Evolutionary conservation across 768 basidiomycete species (phyloP).

Genomic region (Rickenella mellea): DNA sequence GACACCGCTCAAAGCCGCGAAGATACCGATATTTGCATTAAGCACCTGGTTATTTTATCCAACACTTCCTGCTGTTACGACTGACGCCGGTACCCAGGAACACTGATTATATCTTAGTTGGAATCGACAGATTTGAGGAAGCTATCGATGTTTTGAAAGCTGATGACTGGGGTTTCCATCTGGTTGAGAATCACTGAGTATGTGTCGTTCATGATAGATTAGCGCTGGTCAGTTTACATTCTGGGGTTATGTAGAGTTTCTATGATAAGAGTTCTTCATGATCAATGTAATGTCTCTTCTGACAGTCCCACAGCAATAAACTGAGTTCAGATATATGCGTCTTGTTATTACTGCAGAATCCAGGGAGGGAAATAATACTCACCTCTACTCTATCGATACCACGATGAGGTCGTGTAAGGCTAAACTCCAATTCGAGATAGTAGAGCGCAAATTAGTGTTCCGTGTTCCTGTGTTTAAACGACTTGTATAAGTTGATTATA

Average conservation of each 20-base stretch:
- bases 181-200: too few species aligned
- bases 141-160: slow-evolving; percentile 32
- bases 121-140: slow-evolving; percentile 28
- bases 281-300: too few species aligned
- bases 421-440: background rate
- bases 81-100: slow-evolving; percentile 32
- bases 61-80: background rate
- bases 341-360: slow-evolving; percentile 6
- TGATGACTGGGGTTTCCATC: slow-evolving; percentile 53
- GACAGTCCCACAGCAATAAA: too few species aligned
- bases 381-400: too few species aligned
- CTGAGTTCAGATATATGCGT: too few species aligned
- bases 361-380: slow-evolving; percentile 11
- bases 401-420: too few species aligned
- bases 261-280: too few species aligned
- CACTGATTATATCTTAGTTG: slow-evolving; percentile 56
- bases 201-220: too few species aligned
- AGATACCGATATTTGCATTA: slow-evolving; percentile 47
- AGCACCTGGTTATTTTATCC: slow-evolving; percentile 45
- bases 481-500: slow-evolving; percentile 61
- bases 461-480: background rate
- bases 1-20: slow-evolving; percentile 39
- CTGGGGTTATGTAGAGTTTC: too few species aligned
- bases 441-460: background rate
- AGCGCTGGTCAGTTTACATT: too few species aligned